phyloP scores from a whole-genome alignment of 768 basidiomycete species.

The Nidula microcarpa region DNA sequence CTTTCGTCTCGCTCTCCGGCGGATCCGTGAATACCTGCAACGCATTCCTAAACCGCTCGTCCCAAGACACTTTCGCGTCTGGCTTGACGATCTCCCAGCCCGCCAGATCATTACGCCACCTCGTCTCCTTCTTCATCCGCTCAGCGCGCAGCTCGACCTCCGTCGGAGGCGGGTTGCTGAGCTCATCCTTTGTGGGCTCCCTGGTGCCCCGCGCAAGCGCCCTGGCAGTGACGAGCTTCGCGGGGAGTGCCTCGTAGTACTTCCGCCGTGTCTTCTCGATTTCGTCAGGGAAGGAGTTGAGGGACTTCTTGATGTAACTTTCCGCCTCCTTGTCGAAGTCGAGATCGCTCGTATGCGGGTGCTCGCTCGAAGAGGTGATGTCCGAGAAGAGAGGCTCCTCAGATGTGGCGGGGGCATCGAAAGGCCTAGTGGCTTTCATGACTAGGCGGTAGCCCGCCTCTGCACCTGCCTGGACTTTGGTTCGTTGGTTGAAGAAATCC shows the following conservation, averaged over 20 bases:
- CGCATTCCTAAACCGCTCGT: conserved; percentile 60
- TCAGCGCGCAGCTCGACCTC: conserved; percentile 89
- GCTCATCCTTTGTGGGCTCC: conserved; percentile 85
- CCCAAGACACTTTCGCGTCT: conserved; percentile 67
- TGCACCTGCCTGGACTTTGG: conserved; percentile 75
- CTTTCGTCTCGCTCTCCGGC: conserved; percentile 13
- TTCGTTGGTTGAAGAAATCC: conserved; percentile 89
- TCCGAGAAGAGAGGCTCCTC: conserved; percentile 17
- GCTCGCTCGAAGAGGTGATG: conserved; percentile 12
- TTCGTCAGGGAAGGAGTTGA: conserved; percentile 46
- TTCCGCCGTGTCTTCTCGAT: conserved; percentile 68
- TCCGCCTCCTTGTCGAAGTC: conserved; percentile 74
- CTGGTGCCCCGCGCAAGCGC: conserved; percentile 70
- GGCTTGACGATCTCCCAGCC: conserved; percentile 80
- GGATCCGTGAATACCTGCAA: conserved; percentile 59
- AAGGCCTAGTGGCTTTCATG: conserved; percentile 55
- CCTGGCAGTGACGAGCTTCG: conserved; percentile 67
- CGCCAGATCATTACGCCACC: conserved; percentile 76
- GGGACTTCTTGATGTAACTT: conserved; percentile 62
- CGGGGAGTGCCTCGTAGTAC: conserved; percentile 72
- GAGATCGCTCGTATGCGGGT: conserved; percentile 50
- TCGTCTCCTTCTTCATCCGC: conserved; percentile 82
- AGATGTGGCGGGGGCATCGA: conserved; percentile 35
- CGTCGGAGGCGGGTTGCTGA: conserved; percentile 72
- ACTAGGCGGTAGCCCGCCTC: conserved; percentile 80